A percentile compares a stretch with the other conserved stretches of the same genome.
phyloP scores from a whole-genome alignment of 495 filamentous ascomycete genomes.

The Chaetomium tenue region DNA sequence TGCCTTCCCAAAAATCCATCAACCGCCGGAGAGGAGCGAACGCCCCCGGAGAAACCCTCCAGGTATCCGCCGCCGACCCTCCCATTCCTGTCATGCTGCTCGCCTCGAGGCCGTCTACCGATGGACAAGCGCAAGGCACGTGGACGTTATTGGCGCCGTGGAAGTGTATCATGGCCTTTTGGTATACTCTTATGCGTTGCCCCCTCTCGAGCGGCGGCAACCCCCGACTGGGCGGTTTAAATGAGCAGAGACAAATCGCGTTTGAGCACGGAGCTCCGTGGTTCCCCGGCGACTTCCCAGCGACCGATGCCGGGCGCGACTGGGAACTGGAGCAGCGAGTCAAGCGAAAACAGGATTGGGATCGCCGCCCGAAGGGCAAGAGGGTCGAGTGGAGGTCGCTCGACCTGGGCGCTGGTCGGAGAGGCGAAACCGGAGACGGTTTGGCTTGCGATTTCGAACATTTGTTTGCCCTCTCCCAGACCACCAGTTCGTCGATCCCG shows the following conservation, averaged over 20 bases:
- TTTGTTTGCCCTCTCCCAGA: slow-evolving; percentile 45
- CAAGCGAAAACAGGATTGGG: slow-evolving; percentile 67
- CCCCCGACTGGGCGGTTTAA: slow-evolving; percentile 76
- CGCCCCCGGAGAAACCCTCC: slow-evolving; percentile 61
- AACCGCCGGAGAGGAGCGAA: slow-evolving; percentile 76
- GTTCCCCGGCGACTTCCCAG: slow-evolving; percentile 89
- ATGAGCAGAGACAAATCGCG: slow-evolving; percentile 73
- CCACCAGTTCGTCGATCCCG: slow-evolving; percentile 17
- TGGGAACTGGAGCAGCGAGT: slow-evolving; percentile 70
- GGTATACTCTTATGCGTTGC: slow-evolving; percentile 84
- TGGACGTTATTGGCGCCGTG: slow-evolving; percentile 91
- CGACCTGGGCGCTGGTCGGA: slow-evolving; percentile 68
- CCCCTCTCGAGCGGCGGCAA: slow-evolving; percentile 77
- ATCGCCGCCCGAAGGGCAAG: slow-evolving; percentile 77
- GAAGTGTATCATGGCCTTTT: slow-evolving; percentile 83
- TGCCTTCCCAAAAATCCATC: slow-evolving; percentile 81
- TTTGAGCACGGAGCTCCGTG: slow-evolving; percentile 78
- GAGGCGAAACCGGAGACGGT: slow-evolving; percentile 79
- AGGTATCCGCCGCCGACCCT: slow-evolving; percentile 65
- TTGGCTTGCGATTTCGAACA: slow-evolving; percentile 87
- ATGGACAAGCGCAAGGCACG: slow-evolving; percentile 58
- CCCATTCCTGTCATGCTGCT: slow-evolving; percentile 75
- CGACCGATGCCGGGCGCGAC: slow-evolving; percentile 71
- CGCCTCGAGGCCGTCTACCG: slow-evolving; percentile 51
- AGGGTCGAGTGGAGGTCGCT: slow-evolving; percentile 72